phyloP scores from a whole-genome alignment of 176 grass and related monocot species.

The Oryza nivara region DNA sequence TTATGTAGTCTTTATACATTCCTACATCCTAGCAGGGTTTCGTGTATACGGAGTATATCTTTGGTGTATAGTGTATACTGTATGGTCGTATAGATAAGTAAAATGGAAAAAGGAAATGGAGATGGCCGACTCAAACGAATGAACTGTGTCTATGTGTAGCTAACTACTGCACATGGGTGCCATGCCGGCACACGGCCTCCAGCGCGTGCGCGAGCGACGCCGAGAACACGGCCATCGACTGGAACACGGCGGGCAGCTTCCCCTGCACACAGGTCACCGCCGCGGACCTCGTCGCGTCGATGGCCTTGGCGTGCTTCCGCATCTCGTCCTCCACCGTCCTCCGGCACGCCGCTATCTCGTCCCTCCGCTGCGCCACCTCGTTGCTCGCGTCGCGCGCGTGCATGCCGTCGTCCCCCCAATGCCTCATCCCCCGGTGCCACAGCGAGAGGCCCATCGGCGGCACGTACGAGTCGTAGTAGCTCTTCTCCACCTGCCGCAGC shows the following conservation, averaged over 20 bases:
- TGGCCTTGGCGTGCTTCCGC: conserved; percentile 66
- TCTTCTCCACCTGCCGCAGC: conserved; percentile 67
- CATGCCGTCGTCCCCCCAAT: conserved; percentile 36
- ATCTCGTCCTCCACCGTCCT: conserved; percentile 74
- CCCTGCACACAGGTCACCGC: conserved; percentile 65
- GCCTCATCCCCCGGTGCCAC: conserved; percentile 43
- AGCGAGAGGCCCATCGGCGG: conserved; percentile 30
- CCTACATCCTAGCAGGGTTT: background rate
- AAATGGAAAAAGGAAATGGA: background rate
- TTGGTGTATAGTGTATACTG: background rate
- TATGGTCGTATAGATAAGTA: background rate
- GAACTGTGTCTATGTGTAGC: background rate
- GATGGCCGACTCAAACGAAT: background rate
- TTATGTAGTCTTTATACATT: background rate
- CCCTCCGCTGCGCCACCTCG: conserved; percentile 52
- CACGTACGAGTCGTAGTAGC: conserved; percentile 66
- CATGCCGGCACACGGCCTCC: conserved; percentile 48
- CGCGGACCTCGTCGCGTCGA: conserved; percentile 58
- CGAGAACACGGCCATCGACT: conserved; percentile 64
- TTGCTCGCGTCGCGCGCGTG: conserved; percentile 44
- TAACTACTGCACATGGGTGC: background rate
- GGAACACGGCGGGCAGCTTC: conserved; percentile 72
- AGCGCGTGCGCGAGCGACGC: conserved; percentile 46
- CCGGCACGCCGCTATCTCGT: conserved; percentile 52
- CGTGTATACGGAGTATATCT: too few relatives aligned